Evolutionary conservation across 306 rosid species (phyloP).

Genomic region (Malus orientalis): DNA sequence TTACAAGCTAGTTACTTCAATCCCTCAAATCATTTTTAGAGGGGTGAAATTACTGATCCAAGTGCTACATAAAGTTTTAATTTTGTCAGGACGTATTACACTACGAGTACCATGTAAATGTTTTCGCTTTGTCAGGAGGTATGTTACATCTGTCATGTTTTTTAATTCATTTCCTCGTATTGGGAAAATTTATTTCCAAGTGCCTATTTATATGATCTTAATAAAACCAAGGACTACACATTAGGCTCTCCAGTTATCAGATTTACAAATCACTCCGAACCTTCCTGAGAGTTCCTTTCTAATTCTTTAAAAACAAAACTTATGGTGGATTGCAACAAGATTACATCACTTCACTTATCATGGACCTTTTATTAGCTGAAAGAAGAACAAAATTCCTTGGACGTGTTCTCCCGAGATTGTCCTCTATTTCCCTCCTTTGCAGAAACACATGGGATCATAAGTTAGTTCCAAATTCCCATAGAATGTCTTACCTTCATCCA

Average conservation of each 20-base stretch:
- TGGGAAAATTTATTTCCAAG: background rate
- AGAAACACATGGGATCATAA: background rate
- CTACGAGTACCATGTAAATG: background rate
- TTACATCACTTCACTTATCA: background rate
- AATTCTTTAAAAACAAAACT: background rate
- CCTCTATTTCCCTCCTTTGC: background rate
- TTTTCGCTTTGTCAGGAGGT: background rate
- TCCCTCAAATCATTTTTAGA: background rate
- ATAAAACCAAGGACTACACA: background rate
- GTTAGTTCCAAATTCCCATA: background rate
- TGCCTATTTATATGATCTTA: background rate
- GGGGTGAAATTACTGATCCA: background rate
- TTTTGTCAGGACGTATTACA: background rate
- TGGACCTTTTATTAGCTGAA: background rate
- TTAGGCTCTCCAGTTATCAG: background rate
- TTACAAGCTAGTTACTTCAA: background rate
- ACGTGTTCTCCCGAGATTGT: background rate
- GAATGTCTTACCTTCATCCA: background rate
- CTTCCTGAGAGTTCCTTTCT: background rate
- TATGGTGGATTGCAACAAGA: background rate
- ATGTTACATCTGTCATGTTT: background rate
- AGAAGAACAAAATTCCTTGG: background rate
- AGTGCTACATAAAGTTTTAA: background rate
- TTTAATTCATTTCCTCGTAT: background rate
- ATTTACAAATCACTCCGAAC: background rate